Percentiles rank a stretch among this genome's conserved stretches.
Conservation (phyloP, 1,284 basidiomycete species). For the Macrocystidia cucumis region DNA sequence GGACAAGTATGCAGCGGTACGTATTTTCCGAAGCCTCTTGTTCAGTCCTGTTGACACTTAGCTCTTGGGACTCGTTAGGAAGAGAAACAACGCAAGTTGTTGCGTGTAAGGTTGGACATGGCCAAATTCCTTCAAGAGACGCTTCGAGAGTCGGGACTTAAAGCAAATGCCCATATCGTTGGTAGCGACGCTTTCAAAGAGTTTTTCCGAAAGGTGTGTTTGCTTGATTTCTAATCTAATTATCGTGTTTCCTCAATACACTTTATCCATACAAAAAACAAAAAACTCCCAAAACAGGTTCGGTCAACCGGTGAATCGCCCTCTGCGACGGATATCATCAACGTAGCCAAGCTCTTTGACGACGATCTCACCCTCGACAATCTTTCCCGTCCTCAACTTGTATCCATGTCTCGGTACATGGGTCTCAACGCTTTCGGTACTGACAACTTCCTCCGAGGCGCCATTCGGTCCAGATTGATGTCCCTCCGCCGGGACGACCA, state of each 20-base stretch:
- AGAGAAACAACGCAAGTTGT: constrained; percentile 94
- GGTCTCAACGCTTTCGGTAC: constrained; percentile 98
- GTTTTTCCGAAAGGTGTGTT: constrained; percentile 89
- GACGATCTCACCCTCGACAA: constrained; percentile 98
- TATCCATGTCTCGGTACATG: constrained; percentile 97
- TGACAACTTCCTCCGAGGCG: constrained; percentile 95
- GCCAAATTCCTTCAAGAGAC: constrained; percentile 99
- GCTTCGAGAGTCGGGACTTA: constrained; percentile 88
- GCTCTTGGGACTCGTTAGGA: constrained; percentile 45
- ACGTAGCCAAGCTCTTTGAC: constrained; percentile 94
- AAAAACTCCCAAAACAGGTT: too few relatives aligned
- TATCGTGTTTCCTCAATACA: constrained; percentile 3
- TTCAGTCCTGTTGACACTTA: background rate
- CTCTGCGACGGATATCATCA: constrained; percentile 83
- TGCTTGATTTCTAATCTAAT: constrained; percentile 2
- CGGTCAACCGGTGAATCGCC: constrained; percentile 94
- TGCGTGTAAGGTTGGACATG: constrained; percentile 95
- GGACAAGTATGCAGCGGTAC: constrained; percentile 87
- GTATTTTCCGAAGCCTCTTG: constrained; percentile 25
- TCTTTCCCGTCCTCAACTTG: constrained; percentile 92
- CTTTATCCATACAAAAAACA: too few relatives aligned
- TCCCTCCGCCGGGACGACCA: constrained; percentile 91
- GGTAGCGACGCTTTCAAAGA: constrained; percentile 97
- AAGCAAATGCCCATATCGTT: constrained; percentile 87
- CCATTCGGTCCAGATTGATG: constrained; percentile 82